Conservation (phyloP, 108 stramenopile species). For the Cyclotella atomus region DNA sequence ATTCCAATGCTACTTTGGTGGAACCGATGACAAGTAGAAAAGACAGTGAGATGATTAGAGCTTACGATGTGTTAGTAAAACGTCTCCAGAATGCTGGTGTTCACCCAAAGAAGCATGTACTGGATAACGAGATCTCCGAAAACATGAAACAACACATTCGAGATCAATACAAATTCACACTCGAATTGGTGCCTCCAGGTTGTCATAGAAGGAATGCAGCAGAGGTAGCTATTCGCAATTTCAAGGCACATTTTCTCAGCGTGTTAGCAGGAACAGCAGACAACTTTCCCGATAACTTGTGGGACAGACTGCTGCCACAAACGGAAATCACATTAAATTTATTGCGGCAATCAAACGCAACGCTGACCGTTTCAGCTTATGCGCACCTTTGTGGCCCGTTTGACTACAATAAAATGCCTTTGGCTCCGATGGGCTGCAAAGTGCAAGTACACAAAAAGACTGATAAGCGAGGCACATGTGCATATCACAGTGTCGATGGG, state of each 20-base stretch:
- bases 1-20: not conserved
- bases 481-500: not conserved
- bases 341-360: conserved; percentile 37
- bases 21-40: not conserved
- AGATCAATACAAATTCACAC: not conserved
- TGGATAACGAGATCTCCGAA: too few relatives aligned
- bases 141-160: not conserved
- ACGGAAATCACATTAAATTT: conserved; percentile 37
- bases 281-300: not conserved
- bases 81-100: not conserved
- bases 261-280: conserved; percentile 15
- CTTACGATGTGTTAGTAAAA: not conserved
- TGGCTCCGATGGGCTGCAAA: not conserved
- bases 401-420: not conserved
- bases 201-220: conserved; percentile 13
- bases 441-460: not conserved
- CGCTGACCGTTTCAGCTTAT: conserved; percentile 47
- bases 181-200: conserved; percentile 8
- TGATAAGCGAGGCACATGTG: not conserved
- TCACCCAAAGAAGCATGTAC: not conserved
- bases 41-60: not conserved
- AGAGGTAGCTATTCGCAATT: conserved; percentile 42
- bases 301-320: too few relatives aligned
- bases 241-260: conserved; percentile 51
- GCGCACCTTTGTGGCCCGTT: not conserved